Evolutionary conservation across 768 basidiomycete species (phyloP).

Genomic region (Phlegmacium glaucopus): DNA sequence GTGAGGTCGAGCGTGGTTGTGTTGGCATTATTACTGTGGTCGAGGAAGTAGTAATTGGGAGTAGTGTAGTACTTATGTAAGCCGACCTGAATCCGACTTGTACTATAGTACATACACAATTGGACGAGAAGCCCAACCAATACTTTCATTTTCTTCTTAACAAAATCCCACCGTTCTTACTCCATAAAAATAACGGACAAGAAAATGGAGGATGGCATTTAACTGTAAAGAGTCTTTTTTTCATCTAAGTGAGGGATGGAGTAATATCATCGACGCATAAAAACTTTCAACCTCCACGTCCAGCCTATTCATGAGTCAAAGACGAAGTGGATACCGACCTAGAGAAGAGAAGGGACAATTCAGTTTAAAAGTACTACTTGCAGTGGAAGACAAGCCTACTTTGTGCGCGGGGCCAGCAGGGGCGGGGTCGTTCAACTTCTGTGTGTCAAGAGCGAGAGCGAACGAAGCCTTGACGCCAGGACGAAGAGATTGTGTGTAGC

Average conservation of each 20-base stretch:
- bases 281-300: constrained; percentile 30
- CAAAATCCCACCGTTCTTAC: too few relatives aligned
- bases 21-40: background rate
- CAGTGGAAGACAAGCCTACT: constrained; percentile 29
- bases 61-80: background rate
- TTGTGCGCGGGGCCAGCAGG: constrained; percentile 75
- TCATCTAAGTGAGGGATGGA: background rate
- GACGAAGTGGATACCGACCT: constrained; percentile 71
- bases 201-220: background rate
- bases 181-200: too few relatives aligned
- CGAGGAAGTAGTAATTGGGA: background rate
- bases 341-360: background rate
- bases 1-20: constrained; percentile 16
- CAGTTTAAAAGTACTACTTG: background rate
- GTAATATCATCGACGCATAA: constrained; percentile 21
- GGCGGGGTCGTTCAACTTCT: constrained; percentile 75
- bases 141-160: too few relatives aligned
- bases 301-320: constrained; percentile 62
- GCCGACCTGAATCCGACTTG: too few relatives aligned
- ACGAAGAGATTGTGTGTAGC: constrained; percentile 91
- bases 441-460: constrained; percentile 94
- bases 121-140: too few relatives aligned
- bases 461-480: constrained; percentile 92
- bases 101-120: too few relatives aligned
- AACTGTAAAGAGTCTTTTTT: background rate